Evolutionary conservation across 2,329 filamentous ascomycete species (phyloP).

Genomic region (Pestalotiopsis sp.): DNA sequence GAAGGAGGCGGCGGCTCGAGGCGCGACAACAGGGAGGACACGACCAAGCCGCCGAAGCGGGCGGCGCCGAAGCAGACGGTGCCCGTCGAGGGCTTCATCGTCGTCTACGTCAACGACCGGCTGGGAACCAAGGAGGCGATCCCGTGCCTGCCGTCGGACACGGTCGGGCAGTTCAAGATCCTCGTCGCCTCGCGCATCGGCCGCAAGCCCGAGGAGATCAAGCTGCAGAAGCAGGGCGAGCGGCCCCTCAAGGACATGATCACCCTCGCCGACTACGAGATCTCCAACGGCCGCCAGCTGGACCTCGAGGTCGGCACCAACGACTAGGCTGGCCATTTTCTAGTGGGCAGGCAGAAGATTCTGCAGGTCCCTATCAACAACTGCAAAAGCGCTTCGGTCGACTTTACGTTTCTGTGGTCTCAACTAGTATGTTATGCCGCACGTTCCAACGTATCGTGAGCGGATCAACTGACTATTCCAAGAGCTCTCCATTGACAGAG

Average conservation of each 20-base stretch:
- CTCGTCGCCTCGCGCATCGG: constrained; percentile 90
- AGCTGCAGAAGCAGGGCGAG: constrained; percentile 90
- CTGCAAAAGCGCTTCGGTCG: neutral
- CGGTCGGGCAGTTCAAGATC: constrained; percentile 84
- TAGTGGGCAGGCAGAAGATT: too few relatives aligned
- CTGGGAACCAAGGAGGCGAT: constrained; percentile 94
- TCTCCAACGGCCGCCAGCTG: constrained; percentile 82
- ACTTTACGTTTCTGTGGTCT: neutral
- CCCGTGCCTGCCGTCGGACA: constrained; percentile 83
- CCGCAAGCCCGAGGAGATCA: constrained; percentile 85
- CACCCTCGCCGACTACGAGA: constrained; percentile 88
- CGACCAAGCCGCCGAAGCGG: constrained; percentile 35
- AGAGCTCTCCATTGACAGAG: neutral
- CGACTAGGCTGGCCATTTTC: constrained; percentile 32
- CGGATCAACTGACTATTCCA: neutral
- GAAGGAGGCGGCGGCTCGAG: constrained; percentile 25
- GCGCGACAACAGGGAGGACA: constrained; percentile 27
- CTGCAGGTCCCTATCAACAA: neutral
- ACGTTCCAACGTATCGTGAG: neutral
- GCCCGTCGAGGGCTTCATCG: constrained; percentile 79
- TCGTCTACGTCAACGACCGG: constrained; percentile 93
- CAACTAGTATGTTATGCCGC: neutral
- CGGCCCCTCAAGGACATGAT: constrained; percentile 91
- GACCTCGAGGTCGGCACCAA: constrained; percentile 65
- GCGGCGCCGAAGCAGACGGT: constrained; percentile 25